phyloP scores from a whole-genome alignment of 2,329 filamentous ascomycete genomes.

The Sclerotinia trifoliorum region DNA sequence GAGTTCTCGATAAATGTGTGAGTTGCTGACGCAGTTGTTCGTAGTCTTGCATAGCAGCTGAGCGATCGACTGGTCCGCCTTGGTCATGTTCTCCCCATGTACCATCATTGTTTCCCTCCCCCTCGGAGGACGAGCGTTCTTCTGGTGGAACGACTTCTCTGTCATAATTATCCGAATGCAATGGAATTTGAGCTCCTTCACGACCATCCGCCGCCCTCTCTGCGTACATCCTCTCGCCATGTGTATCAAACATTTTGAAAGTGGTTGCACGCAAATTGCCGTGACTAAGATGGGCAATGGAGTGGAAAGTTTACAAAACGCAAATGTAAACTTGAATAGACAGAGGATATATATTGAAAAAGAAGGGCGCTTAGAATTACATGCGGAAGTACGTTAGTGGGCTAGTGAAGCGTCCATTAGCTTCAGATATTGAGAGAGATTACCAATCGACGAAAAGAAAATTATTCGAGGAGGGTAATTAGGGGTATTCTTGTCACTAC shows the following conservation, averaged over 20 bases:
- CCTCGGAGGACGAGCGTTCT: conserved; percentile 25
- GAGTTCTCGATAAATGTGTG: conserved; percentile 50
- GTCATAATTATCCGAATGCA: conserved; percentile 33
- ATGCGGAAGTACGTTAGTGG: background rate
- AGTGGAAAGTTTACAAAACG: background rate
- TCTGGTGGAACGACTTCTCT: conserved; percentile 24
- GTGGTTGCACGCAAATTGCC: conserved; percentile 12
- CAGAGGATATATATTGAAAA: background rate
- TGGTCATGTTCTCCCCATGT: conserved; percentile 63
- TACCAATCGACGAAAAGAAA: background rate
- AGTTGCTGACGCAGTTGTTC: conserved; percentile 56
- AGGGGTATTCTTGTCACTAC: background rate
- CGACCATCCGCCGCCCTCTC: conserved; percentile 25
- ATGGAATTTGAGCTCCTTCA: conserved; percentile 30
- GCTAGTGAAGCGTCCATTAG: background rate
- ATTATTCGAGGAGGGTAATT: background rate
- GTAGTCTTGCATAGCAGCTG: conserved; percentile 58
- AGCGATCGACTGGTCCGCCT: conserved; percentile 48
- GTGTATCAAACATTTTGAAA: conserved; percentile 33
- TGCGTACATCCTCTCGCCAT: conserved; percentile 33
- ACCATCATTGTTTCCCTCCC: conserved; percentile 42
- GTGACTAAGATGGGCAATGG: background rate
- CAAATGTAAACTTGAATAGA: background rate
- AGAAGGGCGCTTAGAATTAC: conserved; percentile 1
- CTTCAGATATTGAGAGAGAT: conserved; percentile 5